Evolutionary conservation across 2,329 filamentous ascomycete genomes (phyloP), one percentile per base, ranked within the genome.

Genomic region (Neocatenulostroma microsporum): DNA sequence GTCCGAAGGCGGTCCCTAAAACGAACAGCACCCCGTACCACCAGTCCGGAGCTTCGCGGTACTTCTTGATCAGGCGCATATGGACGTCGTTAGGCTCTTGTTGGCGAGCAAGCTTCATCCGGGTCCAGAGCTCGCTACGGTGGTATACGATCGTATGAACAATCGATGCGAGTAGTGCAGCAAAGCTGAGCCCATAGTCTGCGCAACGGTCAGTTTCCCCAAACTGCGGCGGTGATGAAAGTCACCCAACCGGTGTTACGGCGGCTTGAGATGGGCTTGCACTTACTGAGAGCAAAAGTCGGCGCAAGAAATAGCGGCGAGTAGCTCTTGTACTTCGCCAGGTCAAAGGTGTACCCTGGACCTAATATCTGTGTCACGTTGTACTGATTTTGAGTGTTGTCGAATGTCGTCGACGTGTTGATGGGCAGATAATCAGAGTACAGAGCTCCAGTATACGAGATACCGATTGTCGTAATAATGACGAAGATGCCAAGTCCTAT

Each of bases 401-500:
- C 86, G 53, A 88, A 94, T 1, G 91, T 85, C 2, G 80, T 77
- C 0, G 83, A 75, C 1, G 85, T 91, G 2, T 91, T 69, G 21
- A 94, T 89, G n/a, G 86, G 86, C 77, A 93, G 81, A 55, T 87
- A 91, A 0, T 82, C 80, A 1, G 84, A 82, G 61, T 80, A 89
- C 49, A 88, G 76, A 37, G 82, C 68, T 50, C 91, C 91, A 53
- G 70, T 68, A 61, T 91, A 93, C 61, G 89, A 84, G 80, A 26
- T 84, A 82, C 84, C 85, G 87, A 47, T 39, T 0, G 45, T 45
- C 2, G 40, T 45, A 19, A 47, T 39, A 24, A 48, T 43, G 60
- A 89, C 91, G 0, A 85, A 85, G 0, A 85, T 86, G 12, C 91
- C 70, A 5, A 93, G 67, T 0, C 47, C 47, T 15, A 50, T 37